phyloP scores from a whole-genome alignment of 169 alveolate species.

The Besnoitia besnoiti region DNA sequence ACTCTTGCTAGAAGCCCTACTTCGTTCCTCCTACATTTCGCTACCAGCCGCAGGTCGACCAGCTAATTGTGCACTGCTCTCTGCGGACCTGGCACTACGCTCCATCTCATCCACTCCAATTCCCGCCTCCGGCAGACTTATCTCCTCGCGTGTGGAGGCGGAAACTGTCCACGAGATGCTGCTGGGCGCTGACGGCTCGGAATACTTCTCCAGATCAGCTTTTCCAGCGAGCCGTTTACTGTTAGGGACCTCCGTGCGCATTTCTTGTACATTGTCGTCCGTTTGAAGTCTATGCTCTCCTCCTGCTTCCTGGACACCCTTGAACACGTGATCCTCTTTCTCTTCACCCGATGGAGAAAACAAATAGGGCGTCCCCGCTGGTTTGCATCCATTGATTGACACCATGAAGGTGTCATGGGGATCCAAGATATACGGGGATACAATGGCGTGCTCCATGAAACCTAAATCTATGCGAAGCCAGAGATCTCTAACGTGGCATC shows the following conservation, averaged over 20 bases:
- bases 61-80: no score
- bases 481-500: not conserved
- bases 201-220: not conserved
- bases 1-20: no score
- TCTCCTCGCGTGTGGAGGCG: no score
- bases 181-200: no score
- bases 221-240: not conserved
- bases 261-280: not conserved
- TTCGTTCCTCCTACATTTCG: no score
- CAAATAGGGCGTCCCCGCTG: not conserved
- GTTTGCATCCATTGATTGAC: not conserved
- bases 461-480: not conserved
- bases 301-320: not conserved
- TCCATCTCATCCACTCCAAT: no score
- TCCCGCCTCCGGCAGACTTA: no score
- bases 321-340: not conserved
- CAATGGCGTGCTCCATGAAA: not conserved
- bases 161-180: no score
- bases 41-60: no score
- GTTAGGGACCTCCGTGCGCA: not conserved
- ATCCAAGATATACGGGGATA: not conserved
- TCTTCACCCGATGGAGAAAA: not conserved
- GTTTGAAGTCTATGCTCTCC: not conserved
- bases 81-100: no score
- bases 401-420: conserved; percentile 35